Conservation (phyloP, 805 yeast genomes). For the Nematodospora valgi region DNA sequence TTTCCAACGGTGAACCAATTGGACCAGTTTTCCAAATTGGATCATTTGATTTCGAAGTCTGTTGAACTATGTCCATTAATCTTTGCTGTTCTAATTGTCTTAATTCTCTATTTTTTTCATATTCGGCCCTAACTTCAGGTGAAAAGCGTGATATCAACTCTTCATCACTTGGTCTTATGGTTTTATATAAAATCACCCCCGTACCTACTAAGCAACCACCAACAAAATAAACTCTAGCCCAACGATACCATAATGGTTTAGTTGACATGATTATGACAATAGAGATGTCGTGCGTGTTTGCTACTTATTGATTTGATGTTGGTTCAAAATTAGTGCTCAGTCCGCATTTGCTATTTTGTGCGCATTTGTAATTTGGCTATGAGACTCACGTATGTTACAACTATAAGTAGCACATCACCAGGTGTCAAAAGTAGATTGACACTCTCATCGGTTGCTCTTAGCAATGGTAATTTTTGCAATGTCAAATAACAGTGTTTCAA, state of each 20-base stretch:
- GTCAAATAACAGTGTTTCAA: no score
- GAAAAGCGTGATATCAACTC: slow-evolving; percentile 68
- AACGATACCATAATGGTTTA: slow-evolving; percentile 52
- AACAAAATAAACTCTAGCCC: slow-evolving; percentile 54
- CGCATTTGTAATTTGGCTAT: no score
- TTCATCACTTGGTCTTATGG: slow-evolving; percentile 83
- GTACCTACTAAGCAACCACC: slow-evolving; percentile 68
- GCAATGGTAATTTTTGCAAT: no score
- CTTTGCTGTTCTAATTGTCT: slow-evolving; percentile 68
- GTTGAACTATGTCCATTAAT: slow-evolving; percentile 60
- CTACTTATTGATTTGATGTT: no score
- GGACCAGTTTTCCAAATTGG: slow-evolving; percentile 84
- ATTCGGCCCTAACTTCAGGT: slow-evolving; percentile 78
- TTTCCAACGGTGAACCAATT: slow-evolving; percentile 65
- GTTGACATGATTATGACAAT: slow-evolving; percentile 15
- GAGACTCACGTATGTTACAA: no score
- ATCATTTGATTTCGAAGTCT: slow-evolving; percentile 64
- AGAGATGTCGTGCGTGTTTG: no score
- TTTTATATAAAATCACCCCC: slow-evolving; percentile 70
- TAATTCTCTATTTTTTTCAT: slow-evolving; percentile 59
- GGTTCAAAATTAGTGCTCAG: no score
- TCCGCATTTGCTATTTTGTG: no score
- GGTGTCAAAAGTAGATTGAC: no score
- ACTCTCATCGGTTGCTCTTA: no score
- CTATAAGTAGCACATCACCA: no score